Evolutionary conservation across 2,329 filamentous ascomycete genomes (phyloP), one percentile per base, ranked within the genome.

Genomic region (Bisporella sp.): DNA sequence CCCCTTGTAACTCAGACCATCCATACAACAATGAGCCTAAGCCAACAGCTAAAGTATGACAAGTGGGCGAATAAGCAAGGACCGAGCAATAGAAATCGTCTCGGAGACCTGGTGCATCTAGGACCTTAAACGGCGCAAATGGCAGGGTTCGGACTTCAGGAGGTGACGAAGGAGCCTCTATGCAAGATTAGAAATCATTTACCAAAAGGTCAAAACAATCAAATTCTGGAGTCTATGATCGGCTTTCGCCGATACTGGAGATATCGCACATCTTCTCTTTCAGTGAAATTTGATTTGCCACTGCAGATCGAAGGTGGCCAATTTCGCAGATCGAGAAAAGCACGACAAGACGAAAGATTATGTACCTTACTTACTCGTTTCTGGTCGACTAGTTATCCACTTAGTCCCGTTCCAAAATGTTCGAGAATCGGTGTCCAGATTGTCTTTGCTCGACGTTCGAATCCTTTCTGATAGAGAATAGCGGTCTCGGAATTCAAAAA

Each of bases 71-170:
- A 66, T 96, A 97, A 7, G 93, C 89, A 48, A 99, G 75, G 2
- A 91, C 77, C 0, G 91, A 93, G 69, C 90, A 96, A 66, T 99
- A 99, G 66, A 91, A 99, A 67, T 99, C 92, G 61, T 97, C 90
- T 50, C 89, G 82, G n/a, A 97, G 74, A 47, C 82, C 81, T 3
- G 91, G 90, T 6, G 92, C 92, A 69, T 96, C 89, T 5, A 99
- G 76, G 5, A 96, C 87, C 70, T 87, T 87, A 71, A 95, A 95
- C 5, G 90, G 88, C 13, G 86, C 78, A 6, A 77, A 75, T 37
- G 89, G 86, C 41, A 93, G 73, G 35, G 73, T 68, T 48, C 76
- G 71, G 50, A 47, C 35, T 51, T 64, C 63, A 41, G 56, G 51
- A 2, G 62, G 59, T 48, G 67, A 59, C 35, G 56, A 32, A 21